Base-by-base conservation (phyloP, 441 rosid species). In the Metrosideros polymorpha region DNA sequence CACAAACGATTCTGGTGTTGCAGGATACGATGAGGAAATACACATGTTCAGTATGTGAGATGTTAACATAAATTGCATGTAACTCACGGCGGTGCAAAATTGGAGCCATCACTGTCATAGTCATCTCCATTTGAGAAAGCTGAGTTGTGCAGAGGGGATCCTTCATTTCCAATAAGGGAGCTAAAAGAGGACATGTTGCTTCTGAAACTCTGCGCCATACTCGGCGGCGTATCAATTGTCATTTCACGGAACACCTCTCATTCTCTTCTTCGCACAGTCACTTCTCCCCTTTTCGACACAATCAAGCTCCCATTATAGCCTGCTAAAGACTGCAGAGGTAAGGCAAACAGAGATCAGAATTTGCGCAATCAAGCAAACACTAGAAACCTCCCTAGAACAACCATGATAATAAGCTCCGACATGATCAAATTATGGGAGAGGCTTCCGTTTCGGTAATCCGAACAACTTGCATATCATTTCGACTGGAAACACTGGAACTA, bases 81-180 rank as follows among this genome's bases (percentile, higher is more conserved):
- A 18, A 93, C 92, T 91, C 77, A 95, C 97, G 87, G 90, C 12
- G 94, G 94, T 12, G 96, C 91, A 43, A 93, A 93, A 84, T 88
- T 93, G 90, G 94, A 91, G 89, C 95, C 93, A 88, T 94, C 97
- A 79, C 97, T 95, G 84, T 95, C 96, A 61, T 95, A 95, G 53
- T 91, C 98, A 85, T 95, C 98, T 76, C 94, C 97, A 84, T 93
- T 95, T 25, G 92, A 91, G 84, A 89, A 66, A 86, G 93, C 88
- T 30, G 95, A 88, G 84, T 88, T 85, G 85, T 89, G 92, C 29
- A 88, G 87, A 59, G 93, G 89, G 84, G 91, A 87, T 52, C 91
- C 91, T 10, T 88, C 95, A 57, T 89, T 89, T 45, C 92, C 94
- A 88, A 85, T 88, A 87, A 86, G 86, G 25, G 94, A 91, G 91